Evolutionary conservation across 129 eudicot genomes (phyloP).

Genomic region (Arctium minus): DNA sequence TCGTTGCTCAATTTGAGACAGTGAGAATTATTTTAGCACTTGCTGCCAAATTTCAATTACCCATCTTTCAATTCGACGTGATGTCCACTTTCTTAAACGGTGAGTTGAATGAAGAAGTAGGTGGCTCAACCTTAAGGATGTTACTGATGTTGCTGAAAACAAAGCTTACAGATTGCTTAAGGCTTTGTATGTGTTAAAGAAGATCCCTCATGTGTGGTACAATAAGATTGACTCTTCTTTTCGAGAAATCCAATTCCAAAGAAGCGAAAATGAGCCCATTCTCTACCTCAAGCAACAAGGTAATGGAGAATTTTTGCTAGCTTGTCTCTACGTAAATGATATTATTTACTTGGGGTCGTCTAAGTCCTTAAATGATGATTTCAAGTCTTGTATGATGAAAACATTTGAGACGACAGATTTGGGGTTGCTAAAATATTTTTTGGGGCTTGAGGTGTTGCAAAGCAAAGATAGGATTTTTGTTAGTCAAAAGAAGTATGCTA

Average conservation of each 20-base stretch:
- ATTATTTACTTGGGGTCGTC: constrained; percentile 27
- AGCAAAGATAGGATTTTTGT: background rate
- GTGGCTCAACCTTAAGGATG: constrained; percentile 17
- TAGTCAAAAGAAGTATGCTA: constrained; percentile 9
- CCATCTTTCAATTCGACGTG: constrained; percentile 20
- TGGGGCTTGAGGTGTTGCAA: constrained; percentile 22
- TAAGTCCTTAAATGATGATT: constrained; percentile 4
- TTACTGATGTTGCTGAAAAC: background rate
- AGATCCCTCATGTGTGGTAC: background rate
- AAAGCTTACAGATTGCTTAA: constrained; percentile 3
- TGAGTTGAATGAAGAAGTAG: constrained; percentile 15
- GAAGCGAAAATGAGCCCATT: too few species aligned
- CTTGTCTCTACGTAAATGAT: constrained; percentile 19
- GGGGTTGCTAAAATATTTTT: background rate
- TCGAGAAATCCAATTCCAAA: too few species aligned
- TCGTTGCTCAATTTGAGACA: background rate
- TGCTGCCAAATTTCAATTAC: constrained; percentile 12
- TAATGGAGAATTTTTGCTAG: too few species aligned
- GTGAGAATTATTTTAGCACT: background rate
- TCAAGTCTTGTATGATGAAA: constrained; percentile 11
- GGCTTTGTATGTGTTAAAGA: background rate
- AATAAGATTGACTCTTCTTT: too few species aligned
- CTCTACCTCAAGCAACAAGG: too few species aligned
- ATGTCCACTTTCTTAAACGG: constrained; percentile 21
- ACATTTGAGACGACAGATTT: constrained; percentile 10